These are phyloP conservation scores for Pisolithus marmoratus DNA, from an alignment of 768 basidiomycete species.

Conservation along the genomic window DNA sequence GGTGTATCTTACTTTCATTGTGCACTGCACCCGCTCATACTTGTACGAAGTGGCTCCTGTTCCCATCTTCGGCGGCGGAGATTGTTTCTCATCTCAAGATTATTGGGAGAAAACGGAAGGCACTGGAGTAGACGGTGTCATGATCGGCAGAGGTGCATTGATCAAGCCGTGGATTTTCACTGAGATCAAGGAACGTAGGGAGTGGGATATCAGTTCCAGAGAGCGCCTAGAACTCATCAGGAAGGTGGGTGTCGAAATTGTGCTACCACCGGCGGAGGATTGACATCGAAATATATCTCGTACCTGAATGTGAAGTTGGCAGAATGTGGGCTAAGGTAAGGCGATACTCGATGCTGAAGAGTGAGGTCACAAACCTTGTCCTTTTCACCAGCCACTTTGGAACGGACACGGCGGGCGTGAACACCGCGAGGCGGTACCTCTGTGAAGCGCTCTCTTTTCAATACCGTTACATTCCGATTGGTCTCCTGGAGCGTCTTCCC, in stretches of 20 bases:
- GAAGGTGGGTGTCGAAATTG: slow-evolving; percentile 42
- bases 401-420: slow-evolving; percentile 83
- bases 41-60: slow-evolving; percentile 62
- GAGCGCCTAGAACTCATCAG: slow-evolving; percentile 78
- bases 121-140: slow-evolving; percentile 90
- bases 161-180: slow-evolving; percentile 98
- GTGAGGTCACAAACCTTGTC: no score
- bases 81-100: slow-evolving; percentile 83
- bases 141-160: slow-evolving; percentile 91
- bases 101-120: slow-evolving; percentile 73
- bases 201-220: slow-evolving; percentile 88
- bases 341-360: slow-evolving; percentile 1
- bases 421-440: slow-evolving; percentile 87
- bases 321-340: slow-evolving; percentile 78
- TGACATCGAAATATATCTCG: not conserved
- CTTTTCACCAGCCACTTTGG: slow-evolving; percentile 63
- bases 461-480: slow-evolving; percentile 93
- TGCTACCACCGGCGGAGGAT: no score
- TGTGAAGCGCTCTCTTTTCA: slow-evolving; percentile 96
- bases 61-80: slow-evolving; percentile 97
- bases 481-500: slow-evolving; percentile 79
- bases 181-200: slow-evolving; percentile 85
- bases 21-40: not conserved
- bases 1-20: slow-evolving; percentile 21
- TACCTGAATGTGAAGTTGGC: slow-evolving; percentile 53